These are phyloP conservation scores for Oxytropis ochrocephala DNA, from an alignment of 306 rosid species.

Conservation along the genomic window DNA sequence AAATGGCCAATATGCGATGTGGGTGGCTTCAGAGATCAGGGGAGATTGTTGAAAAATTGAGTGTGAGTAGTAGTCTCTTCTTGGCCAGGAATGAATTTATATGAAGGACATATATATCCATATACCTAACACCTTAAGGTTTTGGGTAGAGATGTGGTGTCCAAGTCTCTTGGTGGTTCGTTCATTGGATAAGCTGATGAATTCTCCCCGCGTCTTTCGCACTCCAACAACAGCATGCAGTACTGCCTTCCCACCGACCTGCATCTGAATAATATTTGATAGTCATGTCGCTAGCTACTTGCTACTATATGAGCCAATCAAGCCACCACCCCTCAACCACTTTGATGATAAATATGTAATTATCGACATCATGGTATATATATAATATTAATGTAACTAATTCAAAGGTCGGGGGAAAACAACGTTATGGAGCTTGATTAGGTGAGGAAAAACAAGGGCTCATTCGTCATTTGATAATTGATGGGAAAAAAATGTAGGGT, in stretches of 20 bases:
- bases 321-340: conserved; percentile 11
- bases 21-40: too few relatives aligned
- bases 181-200: too few relatives aligned
- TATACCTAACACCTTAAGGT: too few relatives aligned
- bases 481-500: too few relatives aligned
- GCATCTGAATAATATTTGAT: background rate
- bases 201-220: too few relatives aligned
- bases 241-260: conserved; percentile 14
- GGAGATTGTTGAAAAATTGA: too few relatives aligned
- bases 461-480: background rate
- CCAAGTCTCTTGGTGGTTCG: conserved; percentile 3
- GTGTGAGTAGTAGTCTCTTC: too few relatives aligned
- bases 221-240: conserved; percentile 18
- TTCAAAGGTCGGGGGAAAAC: background rate
- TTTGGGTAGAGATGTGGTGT: too few relatives aligned
- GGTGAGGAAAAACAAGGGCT: conserved; percentile 14
- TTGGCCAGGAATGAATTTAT: too few relatives aligned
- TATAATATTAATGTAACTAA: background rate
- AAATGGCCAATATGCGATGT: too few relatives aligned
- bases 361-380: background rate
- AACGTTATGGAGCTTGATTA: background rate
- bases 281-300: background rate
- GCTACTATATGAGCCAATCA: background rate
- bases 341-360: background rate
- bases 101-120: too few relatives aligned